Base-by-base conservation (phyloP, 768 basidiomycete genomes). In the Mycena rebaudengoi region DNA sequence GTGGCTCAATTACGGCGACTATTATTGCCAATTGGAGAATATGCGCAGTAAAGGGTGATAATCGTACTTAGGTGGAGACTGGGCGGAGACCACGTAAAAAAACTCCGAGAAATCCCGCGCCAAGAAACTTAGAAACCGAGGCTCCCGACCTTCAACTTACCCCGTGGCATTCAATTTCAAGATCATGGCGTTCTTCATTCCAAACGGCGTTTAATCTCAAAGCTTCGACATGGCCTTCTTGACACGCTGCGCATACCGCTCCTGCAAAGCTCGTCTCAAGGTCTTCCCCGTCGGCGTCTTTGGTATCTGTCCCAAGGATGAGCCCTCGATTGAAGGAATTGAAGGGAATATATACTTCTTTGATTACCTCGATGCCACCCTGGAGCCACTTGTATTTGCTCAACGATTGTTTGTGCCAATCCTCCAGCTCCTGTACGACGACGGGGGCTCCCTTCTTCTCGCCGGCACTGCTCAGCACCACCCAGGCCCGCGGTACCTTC, bases 341-440 rank as follows among this genome's bases (percentile, higher is more conserved):
- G n/a, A n/a, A n/a, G n/a, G n/a, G 10, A 26, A 26, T 57, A 26
- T 49, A 23, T 33, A 90, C 92, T 82, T 88, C 79, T 51, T 83
- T 76, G 7, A 93, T 83, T 21, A 91, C 72, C 64, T 87, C 85
- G 18, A 92, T 83, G 0, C 92, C 92, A 5, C 92, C 92, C 10
- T 90, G 78, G 52, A 93, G 68, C 86, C 90, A 91, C 73, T 94
- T 94, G 70, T 89, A 91, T 72, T 83, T 87, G 77, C 90, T 91
- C 57, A 94, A 73, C 62, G 85, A 83, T 73, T 84, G 78, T 62
- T 83, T 79, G 35, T 85, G 79, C 91, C 91, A 94, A 12, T 65
- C 74, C 21, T 91, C 83, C 4, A 95, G 76, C 52, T 78, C 81
- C 49, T 77, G 74, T 3, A 83, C 70, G 7, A 82, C 83, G 37